Percentiles rank a stretch among this genome's conserved stretches.
Conservation (phyloP, 177 flowering plant species). For the Vitis hybrid region DNA sequence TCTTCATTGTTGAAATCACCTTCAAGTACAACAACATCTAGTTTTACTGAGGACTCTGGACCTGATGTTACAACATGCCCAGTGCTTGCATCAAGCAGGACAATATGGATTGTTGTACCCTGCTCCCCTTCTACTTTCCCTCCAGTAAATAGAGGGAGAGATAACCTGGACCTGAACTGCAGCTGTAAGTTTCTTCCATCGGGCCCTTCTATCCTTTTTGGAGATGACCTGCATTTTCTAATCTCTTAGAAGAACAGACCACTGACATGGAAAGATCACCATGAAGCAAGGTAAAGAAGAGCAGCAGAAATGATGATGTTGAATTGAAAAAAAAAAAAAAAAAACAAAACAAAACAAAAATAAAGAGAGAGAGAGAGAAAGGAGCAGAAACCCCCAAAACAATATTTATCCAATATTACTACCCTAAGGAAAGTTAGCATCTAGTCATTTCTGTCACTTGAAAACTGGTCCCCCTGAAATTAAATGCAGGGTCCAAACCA, state of each 20-base stretch:
- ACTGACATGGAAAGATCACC: neutral
- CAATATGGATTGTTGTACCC: slow-evolving; percentile 79
- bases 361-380: neutral
- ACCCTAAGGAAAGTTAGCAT: neutral
- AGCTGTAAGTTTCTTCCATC: slow-evolving; percentile 84
- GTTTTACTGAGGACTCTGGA: slow-evolving; percentile 68
- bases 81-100: slow-evolving; percentile 71
- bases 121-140: slow-evolving; percentile 96
- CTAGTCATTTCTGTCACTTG: neutral
- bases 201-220: slow-evolving; percentile 72
- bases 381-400: neutral
- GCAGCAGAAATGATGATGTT: neutral
- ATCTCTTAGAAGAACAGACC: slow-evolving; percentile 6
- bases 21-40: slow-evolving; percentile 89
- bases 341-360: neutral
- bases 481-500: too few species aligned
- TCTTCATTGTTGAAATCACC: slow-evolving; percentile 93
- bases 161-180: slow-evolving; percentile 70
- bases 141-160: slow-evolving; percentile 86
- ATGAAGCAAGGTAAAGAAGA: neutral
- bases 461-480: too few species aligned
- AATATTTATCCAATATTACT: neutral
- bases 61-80: slow-evolving; percentile 69
- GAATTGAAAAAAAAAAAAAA: neutral
- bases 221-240: slow-evolving; percentile 60